A percentile compares a stretch with the other conserved stretches of the same genome.
These are phyloP conservation scores for Pseudocercospora fijiensis DNA, from an alignment of 2,329 filamentous ascomycete genomes.

Conservation along the genomic window DNA sequence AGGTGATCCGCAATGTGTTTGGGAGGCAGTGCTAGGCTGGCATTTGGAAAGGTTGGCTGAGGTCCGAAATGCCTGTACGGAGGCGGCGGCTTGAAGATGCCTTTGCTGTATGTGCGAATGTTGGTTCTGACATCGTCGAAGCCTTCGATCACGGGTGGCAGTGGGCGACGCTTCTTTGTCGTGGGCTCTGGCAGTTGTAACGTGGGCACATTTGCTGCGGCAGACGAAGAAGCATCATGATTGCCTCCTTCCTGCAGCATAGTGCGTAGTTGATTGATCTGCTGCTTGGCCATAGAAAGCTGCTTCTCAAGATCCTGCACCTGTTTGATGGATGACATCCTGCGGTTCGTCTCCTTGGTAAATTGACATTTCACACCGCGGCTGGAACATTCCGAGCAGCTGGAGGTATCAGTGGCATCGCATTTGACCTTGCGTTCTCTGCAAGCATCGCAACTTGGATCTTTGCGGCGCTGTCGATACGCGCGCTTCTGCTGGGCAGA, in stretches of 20 bases:
- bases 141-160: slow-evolving; percentile 63
- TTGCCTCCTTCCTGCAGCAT: slow-evolving; percentile 56
- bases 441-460: slow-evolving; percentile 96
- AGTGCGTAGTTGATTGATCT: slow-evolving; percentile 72
- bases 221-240: slow-evolving; percentile 43
- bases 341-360: slow-evolving; percentile 95
- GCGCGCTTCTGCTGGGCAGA: slow-evolving; percentile 80
- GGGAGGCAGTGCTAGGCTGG: slow-evolving; percentile 60
- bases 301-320: slow-evolving; percentile 96
- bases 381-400: slow-evolving; percentile 95
- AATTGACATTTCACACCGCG: slow-evolving; percentile 97
- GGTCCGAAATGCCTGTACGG: slow-evolving; percentile 60
- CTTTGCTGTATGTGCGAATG: slow-evolving; percentile 70
- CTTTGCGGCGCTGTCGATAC: slow-evolving; percentile 91
- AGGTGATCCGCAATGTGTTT: slow-evolving; percentile 69
- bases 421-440: slow-evolving; percentile 81
- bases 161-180: slow-evolving; percentile 59
- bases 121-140: slow-evolving; percentile 70
- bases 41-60: slow-evolving; percentile 48
- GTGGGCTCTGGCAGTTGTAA: slow-evolving; percentile 38
- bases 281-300: slow-evolving; percentile 73
- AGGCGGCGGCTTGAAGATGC: slow-evolving; percentile 75
- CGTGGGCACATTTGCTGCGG: slow-evolving; percentile 29
- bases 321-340: slow-evolving; percentile 99
- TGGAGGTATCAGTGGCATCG: slow-evolving; percentile 92